These are phyloP conservation scores for Ascochyta lentis DNA, from an alignment of 2,329 filamentous ascomycete genomes.

Conservation along the genomic window DNA sequence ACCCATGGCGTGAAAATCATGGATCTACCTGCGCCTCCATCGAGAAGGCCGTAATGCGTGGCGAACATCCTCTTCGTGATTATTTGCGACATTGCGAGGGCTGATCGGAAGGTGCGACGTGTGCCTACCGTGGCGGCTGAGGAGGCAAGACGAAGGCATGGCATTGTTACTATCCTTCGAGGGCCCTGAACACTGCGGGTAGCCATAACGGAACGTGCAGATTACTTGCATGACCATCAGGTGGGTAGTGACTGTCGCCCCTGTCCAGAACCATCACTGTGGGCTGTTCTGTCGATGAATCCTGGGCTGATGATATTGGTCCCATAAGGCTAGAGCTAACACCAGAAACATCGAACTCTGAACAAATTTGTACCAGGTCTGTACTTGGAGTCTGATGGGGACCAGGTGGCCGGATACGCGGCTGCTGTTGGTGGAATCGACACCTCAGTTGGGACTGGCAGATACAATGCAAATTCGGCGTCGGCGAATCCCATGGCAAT, in stretches of 20 bases:
- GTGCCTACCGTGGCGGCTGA: not conserved
- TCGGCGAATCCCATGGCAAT: constrained; percentile 11
- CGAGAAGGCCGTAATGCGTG: not conserved
- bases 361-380: not conserved
- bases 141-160: not conserved
- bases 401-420: constrained; percentile 12
- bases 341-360: constrained; percentile 3
- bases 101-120: not conserved
- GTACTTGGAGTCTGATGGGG: not conserved
- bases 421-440: constrained; percentile 14
- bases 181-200: not conserved
- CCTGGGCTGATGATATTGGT: not conserved
- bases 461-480: constrained; percentile 2
- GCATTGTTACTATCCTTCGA: not conserved
- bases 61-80: not conserved
- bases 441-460: constrained; percentile 5
- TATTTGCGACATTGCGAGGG: not conserved
- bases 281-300: constrained; percentile 6
- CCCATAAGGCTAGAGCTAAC: constrained; percentile 4
- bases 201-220: not conserved
- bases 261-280: not conserved
- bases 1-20: not conserved
- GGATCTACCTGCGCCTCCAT: not conserved
- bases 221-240: not conserved
- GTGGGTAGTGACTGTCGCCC: not conserved